Evolutionary conservation across 768 basidiomycete species (phyloP), one percentile per base, ranked within the genome.

Genomic region (Suillus ampliporus): DNA sequence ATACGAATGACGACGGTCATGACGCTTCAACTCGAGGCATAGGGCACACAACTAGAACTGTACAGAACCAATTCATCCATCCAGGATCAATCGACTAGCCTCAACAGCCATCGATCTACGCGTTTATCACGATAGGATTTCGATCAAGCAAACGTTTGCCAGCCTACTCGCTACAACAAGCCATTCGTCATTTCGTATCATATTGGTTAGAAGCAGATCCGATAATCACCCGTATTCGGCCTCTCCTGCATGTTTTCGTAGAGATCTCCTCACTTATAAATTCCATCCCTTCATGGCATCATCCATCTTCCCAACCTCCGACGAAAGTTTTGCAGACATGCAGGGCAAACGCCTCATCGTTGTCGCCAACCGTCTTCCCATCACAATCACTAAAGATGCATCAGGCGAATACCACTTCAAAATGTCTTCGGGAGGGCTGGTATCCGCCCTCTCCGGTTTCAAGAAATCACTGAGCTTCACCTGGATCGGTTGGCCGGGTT

Each of bases 401-500:
- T 79, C 83, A 57, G 95, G 95, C 74, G 89, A 97, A 76, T 98
- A 96, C 78, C 93, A 96, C 82, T 99, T 97, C 87, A 92, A 97
- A 83, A 97, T 98, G 96, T 96, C 94, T 63, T 96, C 94, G 4
- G 97, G 97, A 34, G 97, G 97, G 60, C 91, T 99, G 64, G 97
- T 99, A 65, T 95, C 93, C 58, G 97, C 97, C 64, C 89, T 99
- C 67, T 91, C 92, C 26, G 97, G 97, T 52, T 97, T 95, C 86
- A 99, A 99, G 81, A 98, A 97, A 80, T 95, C 91, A 40, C 89
- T 99, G 84, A 90, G 86, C 76, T 99, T 99, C 79, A 97, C 94
- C 26, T 98, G 97, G 94, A 96, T 97, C 69, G 92, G 93, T 61
- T 97, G 94, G 94, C 90, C 94, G 0, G 94, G 95, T 17, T 92